Percentiles rank a stretch among this genome's conserved stretches.
Evolutionary conservation across 495 filamentous ascomycete genomes (phyloP).

Genomic region (Daldinia grandis): DNA sequence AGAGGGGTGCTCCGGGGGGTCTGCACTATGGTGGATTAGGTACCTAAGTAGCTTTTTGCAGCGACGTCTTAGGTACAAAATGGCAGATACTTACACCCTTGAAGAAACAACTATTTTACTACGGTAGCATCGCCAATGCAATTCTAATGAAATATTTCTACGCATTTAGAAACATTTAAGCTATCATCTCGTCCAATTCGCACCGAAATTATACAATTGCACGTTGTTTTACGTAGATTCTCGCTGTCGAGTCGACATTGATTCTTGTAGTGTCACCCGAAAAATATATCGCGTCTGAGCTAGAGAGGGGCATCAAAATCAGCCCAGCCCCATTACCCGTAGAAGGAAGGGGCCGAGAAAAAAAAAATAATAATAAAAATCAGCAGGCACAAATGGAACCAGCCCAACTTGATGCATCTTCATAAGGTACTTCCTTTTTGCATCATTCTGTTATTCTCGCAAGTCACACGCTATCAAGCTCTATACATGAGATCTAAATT

Average conservation of each 20-base stretch:
- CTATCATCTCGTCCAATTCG: slow-evolving; percentile 8
- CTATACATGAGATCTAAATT: neutral
- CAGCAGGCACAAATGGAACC: slow-evolving; percentile 36
- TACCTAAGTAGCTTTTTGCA: slow-evolving; percentile 6
- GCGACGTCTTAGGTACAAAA: slow-evolving; percentile 1
- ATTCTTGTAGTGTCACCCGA: slow-evolving; percentile 37
- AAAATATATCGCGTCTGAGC: slow-evolving; percentile 28
- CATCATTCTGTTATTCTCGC: slow-evolving; percentile 29
- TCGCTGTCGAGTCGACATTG: slow-evolving; percentile 19
- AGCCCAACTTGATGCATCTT: slow-evolving; percentile 26
- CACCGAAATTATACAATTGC: slow-evolving; percentile 3
- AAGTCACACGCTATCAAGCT: slow-evolving; percentile 32
- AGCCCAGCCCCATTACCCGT: slow-evolving; percentile 39
- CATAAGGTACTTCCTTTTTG: slow-evolving; percentile 28
- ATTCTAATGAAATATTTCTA: slow-evolving; percentile 1
- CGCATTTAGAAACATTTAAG: neutral
- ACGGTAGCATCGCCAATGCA: slow-evolving; percentile 4
- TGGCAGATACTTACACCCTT: slow-evolving; percentile 16
- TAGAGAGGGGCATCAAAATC: slow-evolving; percentile 26
- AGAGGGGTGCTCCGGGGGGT: slow-evolving; percentile 29
- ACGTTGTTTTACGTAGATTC: slow-evolving; percentile 7
- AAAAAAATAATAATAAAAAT: slow-evolving; percentile 34
- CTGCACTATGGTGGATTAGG: slow-evolving; percentile 15
- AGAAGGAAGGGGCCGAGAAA: slow-evolving; percentile 35
- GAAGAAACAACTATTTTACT: slow-evolving; percentile 20